Conservation (phyloP, 768 basidiomycete species). For the Antrodiella citrinella region DNA sequence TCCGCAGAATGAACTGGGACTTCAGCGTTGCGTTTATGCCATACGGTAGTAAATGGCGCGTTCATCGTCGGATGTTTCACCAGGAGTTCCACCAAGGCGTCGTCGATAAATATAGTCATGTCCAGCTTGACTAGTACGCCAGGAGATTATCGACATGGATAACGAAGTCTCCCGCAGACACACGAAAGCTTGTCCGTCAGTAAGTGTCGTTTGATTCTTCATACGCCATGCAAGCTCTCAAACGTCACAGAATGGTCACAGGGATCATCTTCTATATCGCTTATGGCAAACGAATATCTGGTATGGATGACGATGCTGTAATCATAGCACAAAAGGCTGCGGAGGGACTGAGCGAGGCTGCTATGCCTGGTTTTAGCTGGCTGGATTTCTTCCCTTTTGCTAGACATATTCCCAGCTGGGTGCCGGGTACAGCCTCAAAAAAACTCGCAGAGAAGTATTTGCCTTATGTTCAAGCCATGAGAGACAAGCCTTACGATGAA, state of each 20-base stretch:
- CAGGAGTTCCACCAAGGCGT: slow-evolving; percentile 10
- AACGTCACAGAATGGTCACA: not conserved
- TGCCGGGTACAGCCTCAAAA: not conserved
- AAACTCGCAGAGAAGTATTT: not conserved
- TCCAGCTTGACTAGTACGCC: not conserved
- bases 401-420: slow-evolving; percentile 4
- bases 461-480: not conserved
- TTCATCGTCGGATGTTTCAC: slow-evolving; percentile 8
- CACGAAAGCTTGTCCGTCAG: slow-evolving; percentile 8
- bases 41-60: slow-evolving; percentile 10
- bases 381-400: slow-evolving; percentile 1
- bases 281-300: not conserved
- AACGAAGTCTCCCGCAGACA: not conserved
- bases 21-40: not conserved
- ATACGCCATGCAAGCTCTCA: not conserved
- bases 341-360: not conserved
- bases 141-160: not conserved
- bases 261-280: slow-evolving; percentile 1
- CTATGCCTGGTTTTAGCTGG: slow-evolving; percentile 2
- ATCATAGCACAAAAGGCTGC: not conserved
- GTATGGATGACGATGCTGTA: not conserved
- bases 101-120: not conserved
- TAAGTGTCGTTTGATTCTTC: slow-evolving; percentile 1
- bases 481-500: not conserved
- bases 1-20: not conserved